Conservation (phyloP, 129 eudicot genomes). For the Pulicaria dysenterica region DNA sequence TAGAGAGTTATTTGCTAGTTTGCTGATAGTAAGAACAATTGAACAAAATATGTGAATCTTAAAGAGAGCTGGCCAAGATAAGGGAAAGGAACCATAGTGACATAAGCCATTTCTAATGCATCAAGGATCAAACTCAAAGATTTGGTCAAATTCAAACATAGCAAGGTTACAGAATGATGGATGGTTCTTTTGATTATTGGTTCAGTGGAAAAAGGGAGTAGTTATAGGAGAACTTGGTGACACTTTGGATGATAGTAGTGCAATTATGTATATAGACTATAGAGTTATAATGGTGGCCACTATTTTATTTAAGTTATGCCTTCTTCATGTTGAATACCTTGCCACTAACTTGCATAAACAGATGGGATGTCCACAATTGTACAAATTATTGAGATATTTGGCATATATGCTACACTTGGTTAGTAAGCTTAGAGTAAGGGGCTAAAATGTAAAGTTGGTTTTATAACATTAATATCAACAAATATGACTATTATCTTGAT, state of each 20-base stretch:
- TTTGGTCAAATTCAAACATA: background rate
- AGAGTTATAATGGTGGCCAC: conserved; percentile 8
- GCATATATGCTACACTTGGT: conserved; percentile 4
- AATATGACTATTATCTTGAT: background rate
- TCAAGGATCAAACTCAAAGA: background rate
- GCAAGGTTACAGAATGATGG: background rate
- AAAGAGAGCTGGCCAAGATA: background rate
- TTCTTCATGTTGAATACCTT: conserved; percentile 19
- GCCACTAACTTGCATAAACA: conserved; percentile 4
- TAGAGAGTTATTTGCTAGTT: background rate
- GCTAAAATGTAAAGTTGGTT: conserved; percentile 18
- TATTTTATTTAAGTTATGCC: background rate
- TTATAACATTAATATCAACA: background rate
- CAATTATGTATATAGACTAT: background rate
- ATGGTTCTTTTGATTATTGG: conserved; percentile 3
- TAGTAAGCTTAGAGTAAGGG: conserved; percentile 3
- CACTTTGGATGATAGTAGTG: background rate
- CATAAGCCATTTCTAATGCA: conserved; percentile 4
- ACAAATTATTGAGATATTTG: conserved; percentile 1
- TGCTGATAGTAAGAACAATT: background rate
- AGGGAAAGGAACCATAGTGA: background rate
- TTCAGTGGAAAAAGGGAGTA: background rate
- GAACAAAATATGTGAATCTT: too few species aligned
- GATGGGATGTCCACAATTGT: background rate
- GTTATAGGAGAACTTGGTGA: background rate